Evolutionary conservation across 345 rosid genomes (phyloP).

Genomic region (Sonneratia caseolaris): DNA sequence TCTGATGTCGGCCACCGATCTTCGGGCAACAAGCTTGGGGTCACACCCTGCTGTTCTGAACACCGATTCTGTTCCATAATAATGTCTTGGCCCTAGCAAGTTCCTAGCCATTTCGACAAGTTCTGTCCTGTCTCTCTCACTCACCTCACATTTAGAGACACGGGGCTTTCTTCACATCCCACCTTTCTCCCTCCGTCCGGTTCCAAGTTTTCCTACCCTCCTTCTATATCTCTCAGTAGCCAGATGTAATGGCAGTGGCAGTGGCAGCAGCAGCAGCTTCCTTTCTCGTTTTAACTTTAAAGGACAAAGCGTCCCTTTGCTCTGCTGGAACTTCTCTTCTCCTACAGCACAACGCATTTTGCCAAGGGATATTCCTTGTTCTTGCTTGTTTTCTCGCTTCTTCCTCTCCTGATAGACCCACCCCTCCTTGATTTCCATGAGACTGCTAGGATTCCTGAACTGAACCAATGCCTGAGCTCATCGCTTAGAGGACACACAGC

Average conservation of each 20-base stretch:
- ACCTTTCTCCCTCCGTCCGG: no score
- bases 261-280: neutral
- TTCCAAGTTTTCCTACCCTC: neutral
- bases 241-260: neutral
- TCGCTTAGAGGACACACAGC: neutral
- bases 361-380: neutral
- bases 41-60: neutral
- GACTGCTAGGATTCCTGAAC: neutral
- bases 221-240: neutral
- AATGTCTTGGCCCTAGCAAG: no score
- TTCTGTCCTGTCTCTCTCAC: neutral
- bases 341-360: neutral
- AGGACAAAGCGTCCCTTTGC: conserved; percentile 28
- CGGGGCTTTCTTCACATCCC: no score
- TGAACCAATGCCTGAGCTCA: neutral
- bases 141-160: neutral
- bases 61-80: neutral
- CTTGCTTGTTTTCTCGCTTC: neutral
- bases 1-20: no score
- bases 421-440: neutral
- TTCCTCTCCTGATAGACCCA: neutral
- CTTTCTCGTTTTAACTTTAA: neutral
- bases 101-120: neutral
- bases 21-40: no score
- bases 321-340: conserved; percentile 25